These are phyloP conservation scores for Trifolium subterraneum DNA, from an alignment of 306 rosid genomes.

Conservation along the genomic window DNA sequence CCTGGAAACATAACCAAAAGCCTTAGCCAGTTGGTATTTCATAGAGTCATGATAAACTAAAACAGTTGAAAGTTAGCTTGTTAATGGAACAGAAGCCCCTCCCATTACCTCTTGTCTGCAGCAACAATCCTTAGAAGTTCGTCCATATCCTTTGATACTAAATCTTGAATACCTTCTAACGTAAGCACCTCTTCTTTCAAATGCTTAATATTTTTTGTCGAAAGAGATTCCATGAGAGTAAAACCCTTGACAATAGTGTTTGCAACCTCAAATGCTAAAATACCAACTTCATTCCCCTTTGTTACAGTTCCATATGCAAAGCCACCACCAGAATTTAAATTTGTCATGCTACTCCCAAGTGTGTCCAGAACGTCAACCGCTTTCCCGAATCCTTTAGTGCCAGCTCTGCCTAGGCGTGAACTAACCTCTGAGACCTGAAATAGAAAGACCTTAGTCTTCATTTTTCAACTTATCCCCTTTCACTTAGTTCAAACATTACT, in stretches of 20 bases:
- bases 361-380: conserved; percentile 87
- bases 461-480: conserved; percentile 29
- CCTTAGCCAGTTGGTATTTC: conserved; percentile 33
- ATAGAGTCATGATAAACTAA: not conserved
- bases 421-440: conserved; percentile 88
- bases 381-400: conserved; percentile 65
- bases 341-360: conserved; percentile 92
- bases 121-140: conserved; percentile 69
- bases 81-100: conserved; percentile 29
- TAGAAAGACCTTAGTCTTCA: conserved; percentile 33
- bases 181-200: conserved; percentile 74
- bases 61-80: conserved; percentile 28
- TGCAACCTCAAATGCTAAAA: conserved; percentile 85
- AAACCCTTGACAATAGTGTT: conserved; percentile 83
- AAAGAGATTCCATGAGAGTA: conserved; percentile 79
- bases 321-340: conserved; percentile 68
- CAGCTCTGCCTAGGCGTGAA: conserved; percentile 74
- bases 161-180: conserved; percentile 73
- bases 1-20: conserved; percentile 53
- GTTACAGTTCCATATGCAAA: conserved; percentile 60
- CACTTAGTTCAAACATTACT: not conserved
- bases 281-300: conserved; percentile 77
- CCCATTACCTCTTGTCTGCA: conserved; percentile 74
- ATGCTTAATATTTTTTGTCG: conserved; percentile 55
- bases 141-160: conserved; percentile 72